These are phyloP conservation scores for Collybia nuda DNA, from an alignment of 768 basidiomycete genomes.

Conservation along the genomic window DNA sequence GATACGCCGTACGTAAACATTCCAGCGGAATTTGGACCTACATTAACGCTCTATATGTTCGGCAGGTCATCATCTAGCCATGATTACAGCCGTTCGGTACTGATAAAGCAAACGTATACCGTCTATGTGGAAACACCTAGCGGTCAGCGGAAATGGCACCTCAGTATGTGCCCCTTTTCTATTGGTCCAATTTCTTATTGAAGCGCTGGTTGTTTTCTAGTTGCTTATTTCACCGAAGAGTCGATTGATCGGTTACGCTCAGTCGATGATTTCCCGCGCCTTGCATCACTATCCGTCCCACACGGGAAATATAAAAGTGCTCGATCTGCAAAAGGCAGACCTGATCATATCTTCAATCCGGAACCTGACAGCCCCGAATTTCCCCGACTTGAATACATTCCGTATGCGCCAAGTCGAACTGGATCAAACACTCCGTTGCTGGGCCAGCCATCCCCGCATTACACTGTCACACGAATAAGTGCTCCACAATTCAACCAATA, in stretches of 20 bases:
- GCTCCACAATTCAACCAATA: constrained; percentile 1
- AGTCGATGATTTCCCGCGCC: constrained; percentile 61
- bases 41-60: neutral
- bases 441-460: neutral
- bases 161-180: constrained; percentile 48
- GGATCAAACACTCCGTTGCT: constrained; percentile 15
- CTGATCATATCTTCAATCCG: constrained; percentile 49
- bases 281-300: constrained; percentile 55
- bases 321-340: constrained; percentile 58
- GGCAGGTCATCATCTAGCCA: constrained; percentile 25
- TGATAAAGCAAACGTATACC: constrained; percentile 83
- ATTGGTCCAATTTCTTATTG: neutral
- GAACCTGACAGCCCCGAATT: constrained; percentile 36
- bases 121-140: constrained; percentile 68
- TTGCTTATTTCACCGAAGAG: constrained; percentile 80
- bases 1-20: constrained; percentile 11
- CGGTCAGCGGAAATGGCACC: constrained; percentile 79
- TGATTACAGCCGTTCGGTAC: constrained; percentile 35
- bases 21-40: neutral
- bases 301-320: constrained; percentile 70
- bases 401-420: constrained; percentile 32
- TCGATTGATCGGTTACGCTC: constrained; percentile 58
- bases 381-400: constrained; percentile 44
- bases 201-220: constrained; percentile 34
- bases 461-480: constrained; percentile 11